phyloP scores from a whole-genome alignment of 2,329 filamentous ascomycete species.

The Alternaria sp. region DNA sequence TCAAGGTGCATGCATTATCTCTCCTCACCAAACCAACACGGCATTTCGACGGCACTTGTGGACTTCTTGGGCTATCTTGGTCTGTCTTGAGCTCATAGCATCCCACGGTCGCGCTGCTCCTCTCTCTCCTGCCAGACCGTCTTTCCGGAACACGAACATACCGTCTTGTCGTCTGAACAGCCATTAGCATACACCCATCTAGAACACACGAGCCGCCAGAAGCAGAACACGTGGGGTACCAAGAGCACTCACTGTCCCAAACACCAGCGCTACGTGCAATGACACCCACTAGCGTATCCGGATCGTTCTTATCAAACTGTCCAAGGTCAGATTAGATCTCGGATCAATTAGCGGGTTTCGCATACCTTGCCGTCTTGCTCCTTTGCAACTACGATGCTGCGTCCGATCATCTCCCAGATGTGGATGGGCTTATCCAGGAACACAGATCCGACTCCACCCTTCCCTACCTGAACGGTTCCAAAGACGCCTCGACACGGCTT shows the following conservation, averaged over 20 bases:
- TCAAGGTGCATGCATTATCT: conserved; percentile 34
- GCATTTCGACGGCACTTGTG: conserved; percentile 31
- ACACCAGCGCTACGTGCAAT: conserved; percentile 96
- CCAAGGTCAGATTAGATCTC: conserved; percentile 54
- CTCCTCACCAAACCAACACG: conserved; percentile 24
- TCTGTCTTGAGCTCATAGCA: conserved; percentile 68
- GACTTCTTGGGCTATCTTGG: conserved; percentile 27
- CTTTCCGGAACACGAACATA: conserved; percentile 97
- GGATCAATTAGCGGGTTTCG: conserved; percentile 27
- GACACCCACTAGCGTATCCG: conserved; percentile 88
- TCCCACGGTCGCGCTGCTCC: conserved; percentile 88
- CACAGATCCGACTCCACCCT: conserved; percentile 77
- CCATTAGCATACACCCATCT: conserved; percentile 6
- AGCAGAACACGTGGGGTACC: conserved; percentile 8
- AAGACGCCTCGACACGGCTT: conserved; percentile 69
- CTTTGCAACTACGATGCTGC: conserved; percentile 86
- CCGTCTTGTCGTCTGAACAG: conserved; percentile 80
- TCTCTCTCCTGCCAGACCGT: conserved; percentile 97
- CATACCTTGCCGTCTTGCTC: conserved; percentile 63
- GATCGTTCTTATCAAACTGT: conserved; percentile 67
- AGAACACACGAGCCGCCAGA: neutral
- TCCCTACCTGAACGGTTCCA: conserved; percentile 77
- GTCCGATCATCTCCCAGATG: conserved; percentile 96
- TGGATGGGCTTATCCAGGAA: conserved; percentile 85
- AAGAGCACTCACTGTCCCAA: conserved; percentile 71